These are phyloP conservation scores for Laguncularia racemosa DNA, from an alignment of 345 rosid species.

Conservation along the genomic window DNA sequence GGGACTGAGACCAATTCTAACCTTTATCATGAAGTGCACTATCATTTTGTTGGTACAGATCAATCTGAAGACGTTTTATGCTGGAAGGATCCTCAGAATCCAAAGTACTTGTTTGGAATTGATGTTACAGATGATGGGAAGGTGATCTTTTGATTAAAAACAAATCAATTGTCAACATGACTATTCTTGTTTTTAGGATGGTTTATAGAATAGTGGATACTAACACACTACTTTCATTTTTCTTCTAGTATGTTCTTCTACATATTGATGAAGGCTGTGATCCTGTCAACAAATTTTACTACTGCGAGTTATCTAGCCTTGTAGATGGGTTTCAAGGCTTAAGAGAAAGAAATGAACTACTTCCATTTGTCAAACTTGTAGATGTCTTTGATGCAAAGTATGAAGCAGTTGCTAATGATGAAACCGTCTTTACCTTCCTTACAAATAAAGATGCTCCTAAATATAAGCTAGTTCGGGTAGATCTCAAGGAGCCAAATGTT, in stretches of 20 bases:
- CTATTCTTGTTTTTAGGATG: too few species aligned
- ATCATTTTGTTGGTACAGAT: slow-evolving; percentile 70
- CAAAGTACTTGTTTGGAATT: slow-evolving; percentile 48
- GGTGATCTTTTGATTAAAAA: slow-evolving; percentile 28
- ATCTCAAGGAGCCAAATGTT: slow-evolving; percentile 57
- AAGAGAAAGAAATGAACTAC: slow-evolving; percentile 34
- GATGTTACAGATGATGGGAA: slow-evolving; percentile 76
- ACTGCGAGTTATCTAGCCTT: slow-evolving; percentile 64
- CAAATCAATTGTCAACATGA: too few species aligned
- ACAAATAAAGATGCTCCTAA: slow-evolving; percentile 83
- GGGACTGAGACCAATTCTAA: slow-evolving; percentile 87
- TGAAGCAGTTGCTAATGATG: slow-evolving; percentile 63
- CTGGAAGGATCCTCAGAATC: slow-evolving; percentile 83
- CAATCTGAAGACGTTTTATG: slow-evolving; percentile 85
- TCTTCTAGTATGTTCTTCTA: slow-evolving; percentile 66
- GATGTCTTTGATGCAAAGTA: slow-evolving; percentile 66
- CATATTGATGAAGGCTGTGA: slow-evolving; percentile 49
- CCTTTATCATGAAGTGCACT: slow-evolving; percentile 70
- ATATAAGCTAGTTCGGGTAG: slow-evolving; percentile 74
- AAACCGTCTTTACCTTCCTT: slow-evolving; percentile 54
- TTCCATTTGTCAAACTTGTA: slow-evolving; percentile 72
- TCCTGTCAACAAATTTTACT: slow-evolving; percentile 75
- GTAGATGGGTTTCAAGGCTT: slow-evolving; percentile 58
- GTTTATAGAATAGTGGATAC: too few species aligned
- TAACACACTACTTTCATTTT: slow-evolving; percentile 2